These are phyloP conservation scores for Cyclotella sp. DNA, from an alignment of 108 stramenopile genomes.

Conservation along the genomic window DNA sequence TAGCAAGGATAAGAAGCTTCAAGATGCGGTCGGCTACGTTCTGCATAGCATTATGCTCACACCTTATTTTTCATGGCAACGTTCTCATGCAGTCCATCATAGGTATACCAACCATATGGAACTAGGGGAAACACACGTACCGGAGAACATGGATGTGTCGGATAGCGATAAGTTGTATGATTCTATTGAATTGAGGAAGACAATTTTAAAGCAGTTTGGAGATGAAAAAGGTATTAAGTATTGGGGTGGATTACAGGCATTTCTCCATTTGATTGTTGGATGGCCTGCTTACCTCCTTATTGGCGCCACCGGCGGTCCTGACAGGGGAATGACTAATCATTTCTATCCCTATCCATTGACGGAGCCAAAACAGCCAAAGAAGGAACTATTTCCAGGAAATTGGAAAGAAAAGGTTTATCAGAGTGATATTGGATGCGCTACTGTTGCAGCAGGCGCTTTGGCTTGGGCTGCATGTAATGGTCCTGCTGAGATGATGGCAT, in stretches of 20 bases:
- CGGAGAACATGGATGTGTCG: slow-evolving; percentile 52
- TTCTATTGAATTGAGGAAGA: slow-evolving; percentile 49
- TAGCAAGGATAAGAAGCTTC: slow-evolving; percentile 83
- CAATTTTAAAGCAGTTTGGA: slow-evolving; percentile 63
- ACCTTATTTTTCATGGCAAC: slow-evolving; percentile 96
- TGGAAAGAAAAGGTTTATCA: slow-evolving; percentile 92
- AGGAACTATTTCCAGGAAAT: slow-evolving; percentile 88
- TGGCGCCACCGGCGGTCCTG: slow-evolving; percentile 84
- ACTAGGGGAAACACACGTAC: slow-evolving; percentile 94
- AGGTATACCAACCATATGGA: slow-evolving; percentile 95
- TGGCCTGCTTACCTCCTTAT: slow-evolving; percentile 89
- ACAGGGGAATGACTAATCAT: slow-evolving; percentile 81
- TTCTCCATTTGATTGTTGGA: slow-evolving; percentile 81
- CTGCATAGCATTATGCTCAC: slow-evolving; percentile 93
- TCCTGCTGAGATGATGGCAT: slow-evolving; percentile 75
- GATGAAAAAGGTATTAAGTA: slow-evolving; percentile 61
- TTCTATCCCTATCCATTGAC: slow-evolving; percentile 71
- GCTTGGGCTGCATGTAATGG: slow-evolving; percentile 82
- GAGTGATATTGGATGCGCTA: slow-evolving; percentile 90
- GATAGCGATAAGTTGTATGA: slow-evolving; percentile 48
- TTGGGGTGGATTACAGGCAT: slow-evolving; percentile 75
- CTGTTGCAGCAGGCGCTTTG: slow-evolving; percentile 65
- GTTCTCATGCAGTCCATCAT: slow-evolving; percentile 97
- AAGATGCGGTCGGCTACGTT: slow-evolving; percentile 92
- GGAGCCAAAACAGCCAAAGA: slow-evolving; percentile 74